Conservation (phyloP, 2,329 filamentous ascomycete species). For the Fusarium virguliforme region DNA sequence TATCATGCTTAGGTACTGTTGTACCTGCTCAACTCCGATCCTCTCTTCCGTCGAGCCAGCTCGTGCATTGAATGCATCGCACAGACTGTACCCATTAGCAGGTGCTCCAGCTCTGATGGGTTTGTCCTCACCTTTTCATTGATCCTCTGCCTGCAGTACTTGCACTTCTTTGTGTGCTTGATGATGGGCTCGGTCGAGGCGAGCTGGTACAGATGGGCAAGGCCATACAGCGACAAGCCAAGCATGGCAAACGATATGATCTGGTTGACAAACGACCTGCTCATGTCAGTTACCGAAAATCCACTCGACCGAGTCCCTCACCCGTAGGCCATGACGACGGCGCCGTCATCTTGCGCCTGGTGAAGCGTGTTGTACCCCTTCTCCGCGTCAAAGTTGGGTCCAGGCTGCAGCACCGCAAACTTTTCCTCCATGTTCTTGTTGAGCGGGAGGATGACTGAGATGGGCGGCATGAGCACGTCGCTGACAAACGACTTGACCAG, state of each 20-base stretch:
- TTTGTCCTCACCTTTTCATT: conserved; percentile 70
- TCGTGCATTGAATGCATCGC: conserved; percentile 67
- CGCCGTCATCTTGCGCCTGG: conserved; percentile 79
- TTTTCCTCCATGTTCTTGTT: conserved; percentile 82
- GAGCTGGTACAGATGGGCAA: conserved; percentile 75
- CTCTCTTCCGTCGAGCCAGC: conserved; percentile 68
- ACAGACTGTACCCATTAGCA: conserved; percentile 54
- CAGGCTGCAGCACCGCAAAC: conserved; percentile 76
- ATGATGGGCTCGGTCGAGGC: conserved; percentile 77
- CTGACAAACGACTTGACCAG: conserved; percentile 81
- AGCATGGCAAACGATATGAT: conserved; percentile 77
- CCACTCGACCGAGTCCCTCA: conserved; percentile 52
- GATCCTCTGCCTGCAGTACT: conserved; percentile 76
- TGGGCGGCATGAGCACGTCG: conserved; percentile 78
- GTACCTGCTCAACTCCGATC: conserved; percentile 49
- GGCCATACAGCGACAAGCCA: conserved; percentile 75
- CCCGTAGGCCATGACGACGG: conserved; percentile 81
- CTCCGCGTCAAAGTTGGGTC: conserved; percentile 67
- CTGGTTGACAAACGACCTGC: conserved; percentile 74
- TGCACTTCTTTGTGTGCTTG: conserved; percentile 79
- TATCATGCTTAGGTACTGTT: conserved; percentile 17
- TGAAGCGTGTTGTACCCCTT: conserved; percentile 79
- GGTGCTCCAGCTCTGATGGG: no score
- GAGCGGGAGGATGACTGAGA: conserved; percentile 79
- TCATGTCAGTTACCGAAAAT: conserved; percentile 1